Base-by-base conservation (phyloP, 306 rosid genomes). In the Castanospermum australe region DNA sequence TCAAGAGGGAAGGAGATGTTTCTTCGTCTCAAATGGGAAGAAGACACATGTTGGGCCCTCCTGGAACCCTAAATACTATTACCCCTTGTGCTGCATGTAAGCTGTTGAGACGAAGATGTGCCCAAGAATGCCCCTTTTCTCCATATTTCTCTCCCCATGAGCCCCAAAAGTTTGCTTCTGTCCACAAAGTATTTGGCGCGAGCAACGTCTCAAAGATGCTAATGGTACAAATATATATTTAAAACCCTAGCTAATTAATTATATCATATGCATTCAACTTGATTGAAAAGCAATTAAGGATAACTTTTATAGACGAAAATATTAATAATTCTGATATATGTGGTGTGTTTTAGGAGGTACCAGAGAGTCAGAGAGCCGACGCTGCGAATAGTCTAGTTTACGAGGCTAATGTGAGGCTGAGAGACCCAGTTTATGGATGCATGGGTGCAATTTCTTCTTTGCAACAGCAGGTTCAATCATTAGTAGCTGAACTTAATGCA, bases 41-140 rank as follows among this genome's bases (percentile, higher is more conserved):
- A 88, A 92, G 92, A 75, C 87, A 92, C 52, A 86, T 91, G 93
- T 74, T 91, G 85, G 94, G 98, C 15, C 92, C 91, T 25, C 87
- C 90, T 0, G 98, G 98, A 89, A 89, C 92, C 86, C 86, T 94
- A 82, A 95, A 95, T 64, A 91, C 97, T 15, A 88, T 92, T 18
- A 95, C 99, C 1, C 99, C 99, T 39, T 95, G 99, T 59, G 99
- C 99, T 24, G 99, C 99, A 55, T 95, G 99, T 77, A 95, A 95
- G 83, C 93, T 95, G 6, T 75, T 95, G 65, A 87, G 99, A 81
- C 78, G 99, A 88, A 80, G 99, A 47, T 95, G 99, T 79, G 98
- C 99, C 0, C 98, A 92, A 83, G 99, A 95, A 73, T 91, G 99
- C 54, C 98, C 98, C 5, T 95, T 95, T 59, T 95, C 98, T 88